phyloP scores from a whole-genome alignment of 306 rosid genomes.

The Lathyrus oleraceus region DNA sequence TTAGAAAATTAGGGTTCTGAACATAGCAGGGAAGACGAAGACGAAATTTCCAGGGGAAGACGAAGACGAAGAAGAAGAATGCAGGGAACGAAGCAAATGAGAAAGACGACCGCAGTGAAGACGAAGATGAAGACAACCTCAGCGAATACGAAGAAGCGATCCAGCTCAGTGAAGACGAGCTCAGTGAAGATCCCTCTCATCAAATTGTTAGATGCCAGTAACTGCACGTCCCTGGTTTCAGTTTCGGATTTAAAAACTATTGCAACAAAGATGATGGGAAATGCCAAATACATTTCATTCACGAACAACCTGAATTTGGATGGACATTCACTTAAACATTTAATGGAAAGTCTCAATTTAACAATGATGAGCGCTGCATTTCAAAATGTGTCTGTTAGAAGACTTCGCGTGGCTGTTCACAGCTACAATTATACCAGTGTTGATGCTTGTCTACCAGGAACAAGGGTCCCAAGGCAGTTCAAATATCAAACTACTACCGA shows the following conservation, averaged over 20 bases:
- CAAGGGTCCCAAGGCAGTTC: neutral
- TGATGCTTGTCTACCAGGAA: constrained; percentile 15
- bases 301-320: neutral
- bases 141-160: too few species aligned
- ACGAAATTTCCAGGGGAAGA: too few species aligned
- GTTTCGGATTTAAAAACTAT: neutral
- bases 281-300: neutral
- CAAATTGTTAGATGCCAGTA: neutral
- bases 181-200: too few species aligned
- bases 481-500: neutral
- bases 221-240: constrained; percentile 28
- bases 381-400: neutral
- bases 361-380: constrained; percentile 3
- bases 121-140: too few species aligned
- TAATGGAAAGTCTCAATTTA: neutral
- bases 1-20: too few species aligned
- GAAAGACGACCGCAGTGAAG: too few species aligned
- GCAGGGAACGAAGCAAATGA: too few species aligned
- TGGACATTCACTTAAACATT: neutral
- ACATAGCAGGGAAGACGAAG: too few species aligned
- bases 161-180: too few species aligned
- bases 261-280: neutral
- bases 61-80: too few species aligned
- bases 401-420: neutral
- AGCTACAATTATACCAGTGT: constrained; percentile 9